phyloP scores from a whole-genome alignment of 1,139 yeast genomes.

The Protomyces inundatus region DNA sequence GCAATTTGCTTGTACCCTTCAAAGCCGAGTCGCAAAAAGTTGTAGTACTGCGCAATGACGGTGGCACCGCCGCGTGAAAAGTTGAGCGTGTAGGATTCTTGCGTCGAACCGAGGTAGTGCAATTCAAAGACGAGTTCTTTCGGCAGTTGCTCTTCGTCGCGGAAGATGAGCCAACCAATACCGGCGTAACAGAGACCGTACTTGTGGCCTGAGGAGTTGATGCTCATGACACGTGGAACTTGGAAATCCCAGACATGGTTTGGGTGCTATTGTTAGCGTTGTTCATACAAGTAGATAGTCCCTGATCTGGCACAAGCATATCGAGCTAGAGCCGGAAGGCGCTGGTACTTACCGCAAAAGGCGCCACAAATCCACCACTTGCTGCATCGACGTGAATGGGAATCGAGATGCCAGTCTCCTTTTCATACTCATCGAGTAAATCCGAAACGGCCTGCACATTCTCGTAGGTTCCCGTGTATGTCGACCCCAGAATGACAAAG shows the following conservation, averaged over 20 bases:
- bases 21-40: conserved; percentile 63
- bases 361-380: conserved; percentile 63
- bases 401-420: conserved; percentile 59
- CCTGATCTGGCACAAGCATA: too few species aligned
- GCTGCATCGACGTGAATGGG: conserved; percentile 95
- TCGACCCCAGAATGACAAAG: conserved; percentile 81
- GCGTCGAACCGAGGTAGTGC: conserved; percentile 82
- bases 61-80: conserved; percentile 92
- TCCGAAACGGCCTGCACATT: conserved; percentile 58
- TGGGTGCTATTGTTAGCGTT: not conserved
- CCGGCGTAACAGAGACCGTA: conserved; percentile 82
- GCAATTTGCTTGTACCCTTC: conserved; percentile 65
- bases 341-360: not conserved
- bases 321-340: too few species aligned
- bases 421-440: conserved; percentile 61
- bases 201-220: conserved; percentile 85
- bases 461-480: conserved; percentile 90
- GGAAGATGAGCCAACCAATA: conserved; percentile 88
- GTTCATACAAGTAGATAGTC: too few species aligned
- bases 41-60: conserved; percentile 79
- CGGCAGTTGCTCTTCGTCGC: conserved; percentile 59
- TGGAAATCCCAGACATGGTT: conserved; percentile 57
- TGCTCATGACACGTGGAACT: conserved; percentile 68
- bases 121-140: conserved; percentile 67
- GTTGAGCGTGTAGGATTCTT: conserved; percentile 75